Conservation (phyloP, 257 asterid genomes). For the Nicotiana sylvestris region DNA sequence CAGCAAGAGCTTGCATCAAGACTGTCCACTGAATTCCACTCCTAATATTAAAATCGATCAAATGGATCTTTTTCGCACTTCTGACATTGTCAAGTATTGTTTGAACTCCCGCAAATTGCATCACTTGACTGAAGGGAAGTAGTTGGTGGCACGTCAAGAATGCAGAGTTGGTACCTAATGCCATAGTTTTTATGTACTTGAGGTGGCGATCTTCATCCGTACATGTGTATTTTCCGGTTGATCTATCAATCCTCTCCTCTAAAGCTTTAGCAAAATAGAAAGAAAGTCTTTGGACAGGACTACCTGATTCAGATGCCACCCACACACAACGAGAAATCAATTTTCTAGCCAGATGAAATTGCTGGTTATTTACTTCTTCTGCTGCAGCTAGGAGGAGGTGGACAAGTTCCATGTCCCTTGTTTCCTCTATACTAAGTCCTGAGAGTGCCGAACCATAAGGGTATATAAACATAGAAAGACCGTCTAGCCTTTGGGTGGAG, state of each 20-base stretch:
- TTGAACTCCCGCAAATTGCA: constrained; percentile 55
- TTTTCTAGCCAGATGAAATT: constrained; percentile 34
- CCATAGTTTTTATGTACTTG: constrained; percentile 15
- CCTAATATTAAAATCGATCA: constrained; percentile 63
- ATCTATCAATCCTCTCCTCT: constrained; percentile 33
- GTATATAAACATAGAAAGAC: constrained; percentile 44
- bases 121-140: constrained; percentile 53
- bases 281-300: constrained; percentile 52
- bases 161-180: constrained; percentile 35
- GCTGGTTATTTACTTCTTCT: constrained; percentile 34
- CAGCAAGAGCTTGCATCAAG: constrained; percentile 56
- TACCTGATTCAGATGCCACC: constrained; percentile 39
- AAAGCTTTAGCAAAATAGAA: constrained; percentile 51
- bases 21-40: constrained; percentile 65
- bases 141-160: constrained; percentile 47
- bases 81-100: constrained; percentile 40
- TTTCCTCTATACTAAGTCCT: constrained; percentile 38
- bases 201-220: constrained; percentile 8
- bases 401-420: constrained; percentile 50
- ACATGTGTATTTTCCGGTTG: constrained; percentile 25
- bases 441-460: constrained; percentile 47
- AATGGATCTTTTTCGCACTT: constrained; percentile 37
- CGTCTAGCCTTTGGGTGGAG: constrained; percentile 42
- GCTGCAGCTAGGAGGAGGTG: constrained; percentile 48
- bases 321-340: constrained; percentile 34